A percentile compares a stretch with the other conserved stretches of the same genome.
Evolutionary conservation across 2,329 filamentous ascomycete species (phyloP).

Genomic region (Colletotrichum plurivorum): DNA sequence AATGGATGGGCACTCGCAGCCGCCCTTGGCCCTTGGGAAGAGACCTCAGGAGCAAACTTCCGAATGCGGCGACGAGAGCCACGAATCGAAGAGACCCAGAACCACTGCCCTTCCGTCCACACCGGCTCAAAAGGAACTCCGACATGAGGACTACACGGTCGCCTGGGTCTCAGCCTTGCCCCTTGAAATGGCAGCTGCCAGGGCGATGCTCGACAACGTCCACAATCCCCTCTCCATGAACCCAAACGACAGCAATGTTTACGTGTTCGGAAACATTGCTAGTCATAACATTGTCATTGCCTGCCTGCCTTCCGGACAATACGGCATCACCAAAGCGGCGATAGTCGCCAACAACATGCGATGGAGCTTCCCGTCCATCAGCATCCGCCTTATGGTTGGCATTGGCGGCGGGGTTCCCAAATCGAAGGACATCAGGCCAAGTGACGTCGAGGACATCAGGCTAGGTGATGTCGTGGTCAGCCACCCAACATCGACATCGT

Average conservation of each 20-base stretch:
- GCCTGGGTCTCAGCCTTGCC: constrained; percentile 43
- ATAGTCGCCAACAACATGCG: constrained; percentile 37
- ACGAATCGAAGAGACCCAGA: neutral
- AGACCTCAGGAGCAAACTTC: no score
- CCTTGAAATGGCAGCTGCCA: constrained; percentile 39
- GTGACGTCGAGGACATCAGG: constrained; percentile 50
- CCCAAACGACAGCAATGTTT: constrained; percentile 11
- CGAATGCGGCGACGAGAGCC: no score
- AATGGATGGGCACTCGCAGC: no score
- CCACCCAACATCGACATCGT: neutral
- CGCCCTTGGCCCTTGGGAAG: no score
- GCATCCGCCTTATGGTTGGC: constrained; percentile 44
- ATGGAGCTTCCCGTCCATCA: constrained; percentile 34
- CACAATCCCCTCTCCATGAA: constrained; percentile 7
- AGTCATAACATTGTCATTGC: constrained; percentile 31
- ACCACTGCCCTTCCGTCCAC: neutral
- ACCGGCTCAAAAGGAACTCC: neutral
- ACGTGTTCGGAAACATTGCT: neutral
- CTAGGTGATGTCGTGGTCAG: constrained; percentile 40
- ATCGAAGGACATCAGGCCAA: constrained; percentile 50
- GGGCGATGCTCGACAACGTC: constrained; percentile 40
- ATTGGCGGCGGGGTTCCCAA: constrained; percentile 45
- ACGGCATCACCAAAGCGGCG: neutral
- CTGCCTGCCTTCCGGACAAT: constrained; percentile 20
- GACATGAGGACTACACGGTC: constrained; percentile 38